Evolutionary conservation across 129 eudicot species (phyloP).

Genomic region (Tanacetum coccineum): DNA sequence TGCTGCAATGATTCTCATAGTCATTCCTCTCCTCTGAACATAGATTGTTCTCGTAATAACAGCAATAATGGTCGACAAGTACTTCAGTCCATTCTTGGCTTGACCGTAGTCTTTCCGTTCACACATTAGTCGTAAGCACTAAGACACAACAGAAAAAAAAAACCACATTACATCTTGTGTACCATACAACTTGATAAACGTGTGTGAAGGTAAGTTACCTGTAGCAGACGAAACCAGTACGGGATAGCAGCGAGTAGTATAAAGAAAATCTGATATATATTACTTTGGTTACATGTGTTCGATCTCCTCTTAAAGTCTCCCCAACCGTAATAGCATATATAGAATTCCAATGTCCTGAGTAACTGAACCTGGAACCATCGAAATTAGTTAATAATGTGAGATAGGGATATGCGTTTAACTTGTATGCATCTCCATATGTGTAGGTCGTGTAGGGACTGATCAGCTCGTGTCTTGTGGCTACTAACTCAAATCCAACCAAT

Average conservation of each 20-base stretch:
- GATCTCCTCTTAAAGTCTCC: slow-evolving; percentile 40
- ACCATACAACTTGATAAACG: background rate
- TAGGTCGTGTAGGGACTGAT: no score
- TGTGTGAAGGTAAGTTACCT: slow-evolving; percentile 22
- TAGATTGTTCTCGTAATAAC: slow-evolving; percentile 38
- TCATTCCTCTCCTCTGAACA: slow-evolving; percentile 24
- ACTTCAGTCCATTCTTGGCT: slow-evolving; percentile 35
- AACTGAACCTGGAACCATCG: slow-evolving; percentile 30
- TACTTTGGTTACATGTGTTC: slow-evolving; percentile 25
- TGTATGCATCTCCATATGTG: no score
- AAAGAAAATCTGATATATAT: slow-evolving; percentile 13
- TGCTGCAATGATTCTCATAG: slow-evolving; percentile 33
- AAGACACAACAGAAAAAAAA: background rate
- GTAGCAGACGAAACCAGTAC: slow-evolving; percentile 31
- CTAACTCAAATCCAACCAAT: no score
- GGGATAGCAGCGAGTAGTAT: slow-evolving; percentile 30
- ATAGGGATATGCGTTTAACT: no score
- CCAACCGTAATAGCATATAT: slow-evolving; percentile 32
- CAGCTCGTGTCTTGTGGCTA: no score
- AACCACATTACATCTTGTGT: background rate
- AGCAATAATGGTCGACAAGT: slow-evolving; percentile 40
- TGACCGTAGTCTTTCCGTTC: slow-evolving; percentile 32
- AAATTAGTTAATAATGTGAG: background rate
- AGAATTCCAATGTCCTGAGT: slow-evolving; percentile 29
- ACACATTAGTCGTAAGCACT: slow-evolving; percentile 34